Evolutionary conservation across 176 grass and related monocot species (phyloP).

Genomic region (Raddia distichophylla): DNA sequence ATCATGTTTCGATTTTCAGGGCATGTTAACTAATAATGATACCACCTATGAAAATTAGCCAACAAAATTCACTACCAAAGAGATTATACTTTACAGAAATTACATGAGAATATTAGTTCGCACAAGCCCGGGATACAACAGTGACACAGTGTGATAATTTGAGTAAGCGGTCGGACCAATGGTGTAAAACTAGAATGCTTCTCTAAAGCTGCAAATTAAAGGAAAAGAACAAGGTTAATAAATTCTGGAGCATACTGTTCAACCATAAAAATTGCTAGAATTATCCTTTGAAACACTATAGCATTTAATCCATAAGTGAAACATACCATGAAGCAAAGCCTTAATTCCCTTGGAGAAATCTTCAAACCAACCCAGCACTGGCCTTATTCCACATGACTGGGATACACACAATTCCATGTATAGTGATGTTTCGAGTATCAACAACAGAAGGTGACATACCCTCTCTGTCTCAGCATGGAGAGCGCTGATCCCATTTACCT

Average conservation of each 20-base stretch:
- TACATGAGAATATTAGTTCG: conserved; percentile 54
- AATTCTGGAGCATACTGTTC: not conserved
- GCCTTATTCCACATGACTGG: conserved; percentile 80
- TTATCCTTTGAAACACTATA: not conserved
- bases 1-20: not conserved
- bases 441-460: conserved; percentile 64
- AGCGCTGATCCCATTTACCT: conserved; percentile 49
- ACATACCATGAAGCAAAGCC: conserved; percentile 68
- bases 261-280: not conserved
- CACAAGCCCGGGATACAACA: conserved; percentile 60
- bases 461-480: conserved; percentile 48
- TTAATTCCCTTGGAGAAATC: conserved; percentile 89
- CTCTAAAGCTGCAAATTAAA: conserved; percentile 53
- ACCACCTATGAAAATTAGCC: not conserved
- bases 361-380: conserved; percentile 77
- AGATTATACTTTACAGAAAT: conserved; percentile 42
- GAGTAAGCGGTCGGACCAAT: conserved; percentile 51
- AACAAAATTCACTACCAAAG: not conserved
- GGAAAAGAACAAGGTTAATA: not conserved
- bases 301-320: not conserved
- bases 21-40: not conserved
- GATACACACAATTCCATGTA: conserved; percentile 86
- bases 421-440: conserved; percentile 77
- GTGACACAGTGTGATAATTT: conserved; percentile 58
- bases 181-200: conserved; percentile 57